phyloP scores from a whole-genome alignment of 805 yeast genomes.

The Scheffersomyces spartinae region DNA sequence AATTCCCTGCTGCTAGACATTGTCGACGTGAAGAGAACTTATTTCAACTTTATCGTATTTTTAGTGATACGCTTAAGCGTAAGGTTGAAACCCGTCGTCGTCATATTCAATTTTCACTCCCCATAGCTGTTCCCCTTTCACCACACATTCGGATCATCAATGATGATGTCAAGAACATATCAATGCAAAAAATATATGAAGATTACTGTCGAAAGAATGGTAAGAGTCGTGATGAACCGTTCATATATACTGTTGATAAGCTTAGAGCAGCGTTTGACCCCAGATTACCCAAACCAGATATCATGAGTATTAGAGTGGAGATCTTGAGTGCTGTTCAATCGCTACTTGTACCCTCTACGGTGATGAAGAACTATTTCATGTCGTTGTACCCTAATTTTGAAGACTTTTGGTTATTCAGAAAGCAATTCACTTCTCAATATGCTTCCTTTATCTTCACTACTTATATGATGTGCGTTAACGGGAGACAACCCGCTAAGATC shows the following conservation, averaged over 20 bases:
- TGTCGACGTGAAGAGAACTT: conserved; percentile 94
- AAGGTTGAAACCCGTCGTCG: conserved; percentile 86
- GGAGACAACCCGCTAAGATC: conserved; percentile 89
- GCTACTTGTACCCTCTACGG: conserved; percentile 72
- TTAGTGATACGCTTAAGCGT: conserved; percentile 68
- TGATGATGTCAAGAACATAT: conserved; percentile 67
- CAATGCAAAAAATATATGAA: conserved; percentile 79
- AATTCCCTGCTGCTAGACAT: conserved; percentile 95
- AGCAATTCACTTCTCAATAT: conserved; percentile 89
- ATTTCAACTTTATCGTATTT: conserved; percentile 80
- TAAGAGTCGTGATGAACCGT: conserved; percentile 78
- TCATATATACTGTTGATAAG: conserved; percentile 75
- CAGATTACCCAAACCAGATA: conserved; percentile 85
- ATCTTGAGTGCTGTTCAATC: conserved; percentile 86
- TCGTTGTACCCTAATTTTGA: conserved; percentile 65
- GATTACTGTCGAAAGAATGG: conserved; percentile 65
- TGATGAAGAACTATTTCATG: conserved; percentile 69
- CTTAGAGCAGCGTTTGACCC: conserved; percentile 90
- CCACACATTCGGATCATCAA: conserved; percentile 87
- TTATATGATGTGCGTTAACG: conserved; percentile 86
- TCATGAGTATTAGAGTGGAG: conserved; percentile 80
- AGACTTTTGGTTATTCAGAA: conserved; percentile 95
- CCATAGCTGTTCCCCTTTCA: conserved; percentile 86
- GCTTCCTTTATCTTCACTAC: conserved; percentile 90
- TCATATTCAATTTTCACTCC: conserved; percentile 73